Conservation (phyloP, 306 rosid species). For the Alnus glutinosa region DNA sequence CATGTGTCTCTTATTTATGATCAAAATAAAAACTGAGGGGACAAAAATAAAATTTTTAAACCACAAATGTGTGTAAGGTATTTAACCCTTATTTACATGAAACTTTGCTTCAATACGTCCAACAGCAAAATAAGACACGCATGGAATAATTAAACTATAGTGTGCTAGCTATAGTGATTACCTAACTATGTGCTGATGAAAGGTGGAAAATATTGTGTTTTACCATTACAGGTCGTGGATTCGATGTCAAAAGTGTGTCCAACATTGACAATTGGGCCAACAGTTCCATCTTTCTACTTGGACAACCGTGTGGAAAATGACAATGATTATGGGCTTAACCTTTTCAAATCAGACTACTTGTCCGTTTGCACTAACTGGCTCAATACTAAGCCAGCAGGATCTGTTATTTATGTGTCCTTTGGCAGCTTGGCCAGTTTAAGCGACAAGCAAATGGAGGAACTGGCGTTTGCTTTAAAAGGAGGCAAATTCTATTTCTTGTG, state of each 20-base stretch:
- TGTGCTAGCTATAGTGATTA: no score
- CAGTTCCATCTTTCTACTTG: constrained; percentile 50
- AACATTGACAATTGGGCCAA: constrained; percentile 58
- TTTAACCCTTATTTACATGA: no score
- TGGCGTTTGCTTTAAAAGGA: constrained; percentile 11
- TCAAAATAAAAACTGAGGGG: no score
- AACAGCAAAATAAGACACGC: no score
- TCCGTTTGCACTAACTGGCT: constrained; percentile 42
- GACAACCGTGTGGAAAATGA: constrained; percentile 46
- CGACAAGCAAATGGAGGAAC: constrained; percentile 21
- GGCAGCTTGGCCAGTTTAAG: constrained; percentile 9
- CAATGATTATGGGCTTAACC: constrained; percentile 42
- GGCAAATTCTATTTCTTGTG: constrained; percentile 6
- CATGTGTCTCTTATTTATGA: no score
- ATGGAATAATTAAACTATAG: no score
- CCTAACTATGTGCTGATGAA: no score
- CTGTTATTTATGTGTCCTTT: constrained; percentile 14
- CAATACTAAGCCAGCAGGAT: constrained; percentile 15
- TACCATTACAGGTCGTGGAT: constrained; percentile 43
- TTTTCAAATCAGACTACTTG: constrained; percentile 32
- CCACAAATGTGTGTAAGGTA: no score
- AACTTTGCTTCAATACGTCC: no score
- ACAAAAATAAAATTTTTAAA: no score
- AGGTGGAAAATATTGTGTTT: not conserved
- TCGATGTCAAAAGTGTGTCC: constrained; percentile 54